Evolutionary conservation across 495 filamentous ascomycete genomes (phyloP), one percentile per base, ranked within the genome.

Genomic region (Gamarada debralockiae): DNA sequence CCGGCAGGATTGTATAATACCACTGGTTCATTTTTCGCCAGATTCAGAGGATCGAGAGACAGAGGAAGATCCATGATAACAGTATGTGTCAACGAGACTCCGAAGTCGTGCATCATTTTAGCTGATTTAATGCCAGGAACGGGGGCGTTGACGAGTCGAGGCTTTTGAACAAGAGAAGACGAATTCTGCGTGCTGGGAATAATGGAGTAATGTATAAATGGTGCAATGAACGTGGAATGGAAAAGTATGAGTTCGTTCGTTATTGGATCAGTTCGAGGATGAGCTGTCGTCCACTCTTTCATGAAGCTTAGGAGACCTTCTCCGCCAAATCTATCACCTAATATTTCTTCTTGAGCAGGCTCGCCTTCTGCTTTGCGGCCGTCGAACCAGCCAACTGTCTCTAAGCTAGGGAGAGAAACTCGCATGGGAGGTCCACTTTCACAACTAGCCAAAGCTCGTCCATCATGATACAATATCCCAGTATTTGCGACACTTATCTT

Each of bases 21-120:
- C 0, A 82, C 71, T 4, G 82, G 73, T 44, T 67, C 67, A 40
- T 77, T 76, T 46, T 67, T 73, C 1, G 72, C 36, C 13, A 82
- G 67, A 44, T 83, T 83, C 40, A 79, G 58, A 0, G 82, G 80
- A 58, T 83, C 72, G n/a, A 86, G 67, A 6, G 78, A 75, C 7
- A 87, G 59, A 1, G 84, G 84, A 15, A 85, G 72, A 59, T 87
- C 81, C 67, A 87, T 70, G 37, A 87, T 84, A 23, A 86, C 65
- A 0, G 82, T 84, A 62, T 86, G 72, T 17, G 55, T 57, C 14
- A 57, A 65, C 0, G 81, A 82, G 3, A 85, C 84, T 4, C 83
- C 83, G 58, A 85, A 86, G 56, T 86, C 82, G 57, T 86, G 84
- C 82, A 87, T 86, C 76, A 86, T 77, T 61, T 82, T 86, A 2